Percentiles rank a stretch among this genome's conserved stretches.
Conservation (phyloP, 2,329 filamentous ascomycete genomes). For the Penicillium italicum region DNA sequence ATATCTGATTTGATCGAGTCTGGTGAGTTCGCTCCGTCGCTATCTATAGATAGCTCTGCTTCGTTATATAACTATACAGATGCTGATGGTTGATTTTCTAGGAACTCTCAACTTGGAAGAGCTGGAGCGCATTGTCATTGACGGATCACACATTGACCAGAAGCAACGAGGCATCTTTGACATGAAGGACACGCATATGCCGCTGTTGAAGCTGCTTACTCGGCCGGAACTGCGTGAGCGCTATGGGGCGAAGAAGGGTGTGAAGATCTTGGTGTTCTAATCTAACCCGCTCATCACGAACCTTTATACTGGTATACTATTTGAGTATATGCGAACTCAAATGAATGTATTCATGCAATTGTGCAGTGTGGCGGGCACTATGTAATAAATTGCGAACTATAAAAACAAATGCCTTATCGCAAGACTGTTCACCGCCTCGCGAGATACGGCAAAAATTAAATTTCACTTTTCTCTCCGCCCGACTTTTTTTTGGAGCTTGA, state of each 20-base stretch:
- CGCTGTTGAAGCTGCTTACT: constrained; percentile 70
- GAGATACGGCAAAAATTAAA: constrained; percentile 29
- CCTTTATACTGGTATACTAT: not conserved
- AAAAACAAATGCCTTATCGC: not conserved
- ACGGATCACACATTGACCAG: constrained; percentile 87
- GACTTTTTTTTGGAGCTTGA: constrained; percentile 23
- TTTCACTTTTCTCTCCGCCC: constrained; percentile 26
- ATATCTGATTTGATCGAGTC: constrained; percentile 78
- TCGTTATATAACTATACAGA: not conserved
- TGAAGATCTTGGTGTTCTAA: constrained; percentile 51
- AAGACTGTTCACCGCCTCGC: constrained; percentile 23
- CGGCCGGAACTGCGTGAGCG: constrained; percentile 66
- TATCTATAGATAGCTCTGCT: not conserved
- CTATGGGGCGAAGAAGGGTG: constrained; percentile 57
- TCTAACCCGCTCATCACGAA: not conserved
- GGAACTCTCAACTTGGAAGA: constrained; percentile 67
- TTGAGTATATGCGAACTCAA: not conserved
- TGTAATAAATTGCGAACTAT: not conserved
- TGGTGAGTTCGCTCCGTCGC: constrained; percentile 51
- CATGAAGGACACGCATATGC: constrained; percentile 88
- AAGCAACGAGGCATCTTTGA: constrained; percentile 94
- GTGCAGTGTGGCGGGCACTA: not conserved
- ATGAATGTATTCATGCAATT: not conserved
- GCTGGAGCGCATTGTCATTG: constrained; percentile 76
- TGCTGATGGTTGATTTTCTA: constrained; percentile 26